These are phyloP conservation scores for Volvox reticuliferus DNA, from an alignment of 139 green algal genomes.

Conservation along the genomic window DNA sequence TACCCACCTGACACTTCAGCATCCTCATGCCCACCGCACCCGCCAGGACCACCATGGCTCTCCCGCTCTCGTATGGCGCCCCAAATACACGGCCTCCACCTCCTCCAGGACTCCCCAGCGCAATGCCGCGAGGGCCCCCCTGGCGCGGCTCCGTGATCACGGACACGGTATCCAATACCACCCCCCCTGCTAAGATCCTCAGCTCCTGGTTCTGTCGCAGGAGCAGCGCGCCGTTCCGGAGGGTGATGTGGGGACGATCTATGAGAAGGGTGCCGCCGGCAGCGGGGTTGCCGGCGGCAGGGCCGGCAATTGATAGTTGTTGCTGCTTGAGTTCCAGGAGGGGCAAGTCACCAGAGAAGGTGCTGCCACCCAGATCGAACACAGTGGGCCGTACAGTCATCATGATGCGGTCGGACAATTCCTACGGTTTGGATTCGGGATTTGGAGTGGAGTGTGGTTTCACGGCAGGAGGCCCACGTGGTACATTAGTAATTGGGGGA, in stretches of 20 bases:
- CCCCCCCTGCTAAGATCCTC: background rate
- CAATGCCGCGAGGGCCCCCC: background rate
- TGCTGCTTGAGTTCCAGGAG: too few relatives aligned
- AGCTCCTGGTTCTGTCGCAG: constrained; percentile 16
- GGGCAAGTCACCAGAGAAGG: background rate
- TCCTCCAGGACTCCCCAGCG: background rate
- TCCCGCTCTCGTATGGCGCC: background rate
- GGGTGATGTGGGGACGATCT: background rate
- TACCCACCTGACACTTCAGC: background rate
- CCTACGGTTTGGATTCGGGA: background rate
- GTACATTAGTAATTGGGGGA: too few relatives aligned
- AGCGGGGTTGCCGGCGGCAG: background rate
- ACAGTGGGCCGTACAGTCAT: constrained; percentile 14
- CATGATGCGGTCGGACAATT: constrained; percentile 1
- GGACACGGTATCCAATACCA: constrained; percentile 12
- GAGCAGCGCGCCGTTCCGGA: constrained; percentile 12
- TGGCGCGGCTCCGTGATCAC: background rate
- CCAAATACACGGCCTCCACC: background rate
- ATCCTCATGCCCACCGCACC: constrained; percentile 9
- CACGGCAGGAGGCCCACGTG: too few relatives aligned
- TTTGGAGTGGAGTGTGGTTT: too few relatives aligned
- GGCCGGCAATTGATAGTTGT: background rate
- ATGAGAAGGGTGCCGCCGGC: background rate
- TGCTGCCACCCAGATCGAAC: constrained; percentile 12
- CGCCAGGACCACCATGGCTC: constrained; percentile 24